phyloP scores from a whole-genome alignment of 1,284 basidiomycete species.

The Boletus smithii region DNA sequence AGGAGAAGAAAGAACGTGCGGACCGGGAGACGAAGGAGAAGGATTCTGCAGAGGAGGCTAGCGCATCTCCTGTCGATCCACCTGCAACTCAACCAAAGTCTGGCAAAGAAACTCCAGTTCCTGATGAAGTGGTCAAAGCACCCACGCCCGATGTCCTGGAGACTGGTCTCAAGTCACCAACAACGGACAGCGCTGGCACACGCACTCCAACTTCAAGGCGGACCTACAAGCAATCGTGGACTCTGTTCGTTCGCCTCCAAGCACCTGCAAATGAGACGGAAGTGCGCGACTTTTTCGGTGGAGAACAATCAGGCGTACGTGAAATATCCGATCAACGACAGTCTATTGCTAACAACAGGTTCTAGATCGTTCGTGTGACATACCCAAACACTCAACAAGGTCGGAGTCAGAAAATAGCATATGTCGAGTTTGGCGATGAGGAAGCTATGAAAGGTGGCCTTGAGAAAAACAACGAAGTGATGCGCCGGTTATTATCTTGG shows the following conservation, averaged over 20 bases:
- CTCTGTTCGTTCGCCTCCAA: constrained; percentile 76
- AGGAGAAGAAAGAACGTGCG: constrained; percentile 49
- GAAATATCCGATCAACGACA: neutral
- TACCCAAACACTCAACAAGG: constrained; percentile 51
- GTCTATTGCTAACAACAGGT: constrained; percentile 4
- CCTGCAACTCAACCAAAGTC: constrained; percentile 33
- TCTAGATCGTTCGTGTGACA: constrained; percentile 69
- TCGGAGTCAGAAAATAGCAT: constrained; percentile 59
- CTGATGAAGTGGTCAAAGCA: constrained; percentile 31
- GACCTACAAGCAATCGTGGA: constrained; percentile 74
- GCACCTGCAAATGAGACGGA: constrained; percentile 61
- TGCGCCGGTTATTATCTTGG: constrained; percentile 18
- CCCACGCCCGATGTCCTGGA: constrained; percentile 35
- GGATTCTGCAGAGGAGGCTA: constrained; percentile 36
- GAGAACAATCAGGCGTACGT: constrained; percentile 60
- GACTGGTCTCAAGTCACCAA: constrained; percentile 47
- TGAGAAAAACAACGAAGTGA: constrained; percentile 66
- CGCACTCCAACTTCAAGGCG: constrained; percentile 64
- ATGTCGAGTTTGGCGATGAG: constrained; percentile 85
- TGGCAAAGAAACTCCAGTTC: constrained; percentile 41
- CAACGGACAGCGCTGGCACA: constrained; percentile 56
- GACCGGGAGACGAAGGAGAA: constrained; percentile 37
- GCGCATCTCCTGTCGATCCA: constrained; percentile 22
- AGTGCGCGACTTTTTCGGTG: constrained; percentile 72
- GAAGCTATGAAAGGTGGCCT: constrained; percentile 76